Conservation (phyloP, 495 filamentous ascomycete species). For the Aspergillus olivimuriae region DNA sequence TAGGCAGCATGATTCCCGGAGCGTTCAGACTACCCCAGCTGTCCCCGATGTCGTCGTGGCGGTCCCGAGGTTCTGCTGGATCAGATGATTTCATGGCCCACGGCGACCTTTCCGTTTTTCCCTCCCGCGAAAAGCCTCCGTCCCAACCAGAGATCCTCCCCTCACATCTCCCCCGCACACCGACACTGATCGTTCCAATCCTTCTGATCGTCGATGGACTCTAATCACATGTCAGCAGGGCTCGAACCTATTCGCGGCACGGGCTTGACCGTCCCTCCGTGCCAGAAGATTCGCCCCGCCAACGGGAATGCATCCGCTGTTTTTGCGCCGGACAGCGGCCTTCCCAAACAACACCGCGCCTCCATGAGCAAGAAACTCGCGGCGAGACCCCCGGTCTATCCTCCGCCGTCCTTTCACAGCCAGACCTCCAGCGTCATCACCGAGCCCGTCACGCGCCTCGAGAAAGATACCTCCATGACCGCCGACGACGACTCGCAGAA, state of each 20-base stretch:
- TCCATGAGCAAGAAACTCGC: slow-evolving; percentile 22
- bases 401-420: slow-evolving; percentile 23
- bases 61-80: slow-evolving; percentile 9
- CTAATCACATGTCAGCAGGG: slow-evolving; percentile 27
- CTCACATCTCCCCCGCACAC: background rate
- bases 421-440: slow-evolving; percentile 22
- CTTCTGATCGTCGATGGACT: slow-evolving; percentile 16
- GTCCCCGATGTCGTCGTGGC: background rate
- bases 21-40: slow-evolving; percentile 3
- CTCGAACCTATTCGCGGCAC: slow-evolving; percentile 23
- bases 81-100: slow-evolving; percentile 20
- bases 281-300: slow-evolving; percentile 20
- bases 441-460: slow-evolving; percentile 19
- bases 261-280: slow-evolving; percentile 20
- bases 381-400: slow-evolving; percentile 20
- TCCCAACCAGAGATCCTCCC: background rate
- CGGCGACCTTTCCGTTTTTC: slow-evolving; percentile 7
- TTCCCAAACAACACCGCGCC: slow-evolving; percentile 22
- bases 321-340: slow-evolving; percentile 18
- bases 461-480: slow-evolving; percentile 17
- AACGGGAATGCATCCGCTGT: slow-evolving; percentile 16
- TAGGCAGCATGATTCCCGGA: slow-evolving; percentile 18
- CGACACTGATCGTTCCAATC: background rate
- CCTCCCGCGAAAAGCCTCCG: background rate
- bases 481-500: slow-evolving; percentile 29